Percentiles rank a stretch among this genome's conserved stretches.
These are phyloP conservation scores for Papiliotrema fonsecae DNA, from an alignment of 1,284 basidiomycete genomes.

Conservation along the genomic window DNA sequence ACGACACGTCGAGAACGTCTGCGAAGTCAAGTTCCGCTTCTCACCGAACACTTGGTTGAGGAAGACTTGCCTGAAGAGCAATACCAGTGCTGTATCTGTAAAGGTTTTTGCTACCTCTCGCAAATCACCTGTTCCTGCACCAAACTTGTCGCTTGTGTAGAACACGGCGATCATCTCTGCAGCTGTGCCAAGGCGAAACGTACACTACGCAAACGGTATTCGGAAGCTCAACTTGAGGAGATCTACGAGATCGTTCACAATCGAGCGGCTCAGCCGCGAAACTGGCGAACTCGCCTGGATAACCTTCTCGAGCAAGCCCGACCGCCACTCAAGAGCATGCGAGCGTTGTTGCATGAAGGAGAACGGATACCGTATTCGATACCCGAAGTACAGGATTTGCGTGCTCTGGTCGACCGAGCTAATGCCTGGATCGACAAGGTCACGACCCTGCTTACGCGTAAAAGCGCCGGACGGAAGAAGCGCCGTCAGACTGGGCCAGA, in stretches of 20 bases:
- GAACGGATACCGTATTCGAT: constrained; percentile 75
- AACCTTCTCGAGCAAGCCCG: constrained; percentile 65
- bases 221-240: constrained; percentile 71
- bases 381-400: constrained; percentile 65
- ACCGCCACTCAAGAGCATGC: constrained; percentile 69
- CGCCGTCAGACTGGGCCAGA: constrained; percentile 22
- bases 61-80: constrained; percentile 84
- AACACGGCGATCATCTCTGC: constrained; percentile 76
- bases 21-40: constrained; percentile 52
- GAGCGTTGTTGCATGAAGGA: constrained; percentile 74
- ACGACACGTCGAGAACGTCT: constrained; percentile 59
- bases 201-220: constrained; percentile 71
- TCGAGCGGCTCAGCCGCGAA: constrained; percentile 66
- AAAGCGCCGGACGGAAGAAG: constrained; percentile 32
- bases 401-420: constrained; percentile 71
- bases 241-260: constrained; percentile 62
- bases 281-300: constrained; percentile 68
- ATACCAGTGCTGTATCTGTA: constrained; percentile 92
- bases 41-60: constrained; percentile 68
- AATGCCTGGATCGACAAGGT: constrained; percentile 66
- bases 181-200: constrained; percentile 59
- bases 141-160: constrained; percentile 72
- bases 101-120: constrained; percentile 90
- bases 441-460: constrained; percentile 29
- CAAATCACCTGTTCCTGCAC: constrained; percentile 80